Evolutionary conservation across 257 asterid species (phyloP).

Genomic region (Gynochthodes officinalis): DNA sequence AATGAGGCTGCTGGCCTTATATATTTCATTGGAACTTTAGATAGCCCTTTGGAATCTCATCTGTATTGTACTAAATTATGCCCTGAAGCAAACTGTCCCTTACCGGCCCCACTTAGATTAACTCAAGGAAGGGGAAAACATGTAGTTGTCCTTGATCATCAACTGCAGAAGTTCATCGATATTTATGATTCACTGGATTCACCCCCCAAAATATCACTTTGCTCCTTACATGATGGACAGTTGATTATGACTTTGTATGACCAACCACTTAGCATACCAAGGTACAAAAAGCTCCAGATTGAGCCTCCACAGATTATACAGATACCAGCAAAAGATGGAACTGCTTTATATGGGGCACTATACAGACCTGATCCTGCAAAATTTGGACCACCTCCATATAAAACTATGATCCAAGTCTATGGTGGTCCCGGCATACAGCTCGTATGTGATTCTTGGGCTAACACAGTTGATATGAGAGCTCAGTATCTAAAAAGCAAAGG

Average conservation of each 20-base stretch:
- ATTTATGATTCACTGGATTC: constrained; percentile 63
- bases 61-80: constrained; percentile 58
- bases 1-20: constrained; percentile 73
- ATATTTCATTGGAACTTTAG: constrained; percentile 74
- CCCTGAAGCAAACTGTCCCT: constrained; percentile 34
- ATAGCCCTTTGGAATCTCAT: constrained; percentile 82
- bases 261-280: constrained; percentile 47
- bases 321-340: constrained; percentile 72
- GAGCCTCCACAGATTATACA: constrained; percentile 63
- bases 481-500: constrained; percentile 85
- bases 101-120: constrained; percentile 53
- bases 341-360: constrained; percentile 65
- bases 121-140: constrained; percentile 82
- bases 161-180: constrained; percentile 74
- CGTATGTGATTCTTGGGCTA: constrained; percentile 75
- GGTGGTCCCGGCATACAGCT: constrained; percentile 95
- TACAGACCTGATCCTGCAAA: constrained; percentile 68
- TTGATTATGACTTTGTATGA: constrained; percentile 55
- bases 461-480: constrained; percentile 94
- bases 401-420: constrained; percentile 87
- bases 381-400: constrained; percentile 93
- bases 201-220: constrained; percentile 66
- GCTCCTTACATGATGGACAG: constrained; percentile 66
- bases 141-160: constrained; percentile 80
- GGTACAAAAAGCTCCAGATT: constrained; percentile 51